These are phyloP conservation scores for Beauveria australis DNA, from an alignment of 2,329 filamentous ascomycete genomes.

Conservation along the genomic window DNA sequence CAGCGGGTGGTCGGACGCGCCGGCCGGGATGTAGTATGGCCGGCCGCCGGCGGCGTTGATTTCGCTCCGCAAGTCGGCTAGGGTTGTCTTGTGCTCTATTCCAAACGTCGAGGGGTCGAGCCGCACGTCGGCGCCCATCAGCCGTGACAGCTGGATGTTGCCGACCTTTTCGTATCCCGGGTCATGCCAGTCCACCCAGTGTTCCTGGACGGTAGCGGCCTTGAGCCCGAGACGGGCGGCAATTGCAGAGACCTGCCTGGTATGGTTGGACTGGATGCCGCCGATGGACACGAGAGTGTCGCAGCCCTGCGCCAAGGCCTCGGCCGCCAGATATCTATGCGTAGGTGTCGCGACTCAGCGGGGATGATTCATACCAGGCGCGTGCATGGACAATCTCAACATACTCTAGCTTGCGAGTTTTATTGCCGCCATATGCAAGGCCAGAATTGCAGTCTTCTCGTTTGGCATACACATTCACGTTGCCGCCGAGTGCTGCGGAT, in stretches of 20 bases:
- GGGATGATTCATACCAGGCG: not conserved
- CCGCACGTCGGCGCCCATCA: conserved; percentile 58
- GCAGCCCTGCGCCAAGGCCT: conserved; percentile 47
- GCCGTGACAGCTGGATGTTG: conserved; percentile 61
- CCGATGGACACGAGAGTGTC: conserved; percentile 60
- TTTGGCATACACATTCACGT: conserved; percentile 60
- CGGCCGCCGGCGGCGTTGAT: conserved; percentile 44
- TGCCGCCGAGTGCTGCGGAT: conserved; percentile 49
- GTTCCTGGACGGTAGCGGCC: conserved; percentile 51
- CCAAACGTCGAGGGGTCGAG: conserved; percentile 55
- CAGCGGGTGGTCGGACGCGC: conserved; percentile 61
- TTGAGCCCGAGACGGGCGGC: conserved; percentile 50
- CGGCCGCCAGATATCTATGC: conserved; percentile 53
- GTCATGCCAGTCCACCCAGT: conserved; percentile 58
- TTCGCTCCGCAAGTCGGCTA: conserved; percentile 45
- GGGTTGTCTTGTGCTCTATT: conserved; percentile 59
- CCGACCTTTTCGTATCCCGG: conserved; percentile 55
- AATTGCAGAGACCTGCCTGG: conserved; percentile 56
- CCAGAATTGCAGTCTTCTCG: conserved; percentile 64
- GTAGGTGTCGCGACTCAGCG: not conserved
- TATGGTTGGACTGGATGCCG: conserved; percentile 64
- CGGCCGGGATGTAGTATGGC: conserved; percentile 65
- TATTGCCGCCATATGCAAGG: conserved; percentile 61
- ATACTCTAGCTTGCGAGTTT: conserved; percentile 59
- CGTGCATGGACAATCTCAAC: conserved; percentile 4